Conservation (phyloP, 140 eudicot species). For the Oenanthe javanica region DNA sequence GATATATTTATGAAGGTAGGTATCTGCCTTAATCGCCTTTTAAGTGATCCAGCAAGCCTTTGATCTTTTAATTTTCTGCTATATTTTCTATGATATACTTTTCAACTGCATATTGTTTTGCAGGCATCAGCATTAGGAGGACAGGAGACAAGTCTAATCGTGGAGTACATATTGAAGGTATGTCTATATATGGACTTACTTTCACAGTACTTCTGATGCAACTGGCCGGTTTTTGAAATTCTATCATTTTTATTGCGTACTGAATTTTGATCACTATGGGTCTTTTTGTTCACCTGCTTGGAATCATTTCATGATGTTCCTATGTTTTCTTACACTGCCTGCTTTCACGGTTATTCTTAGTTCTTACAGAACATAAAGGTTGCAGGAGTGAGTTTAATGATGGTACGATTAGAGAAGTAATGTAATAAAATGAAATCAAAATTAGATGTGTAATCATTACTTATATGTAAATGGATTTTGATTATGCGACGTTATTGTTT, state of each 20-base stretch:
- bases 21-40: not conserved
- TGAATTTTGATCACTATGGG: not conserved
- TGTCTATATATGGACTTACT: conserved; percentile 5
- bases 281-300: not conserved
- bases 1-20: conserved; percentile 88
- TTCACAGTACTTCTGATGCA: conserved; percentile 3
- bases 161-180: conserved; percentile 94
- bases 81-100: not conserved
- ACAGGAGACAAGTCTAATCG: conserved; percentile 67
- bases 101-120: not conserved
- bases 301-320: not conserved
- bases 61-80: not conserved
- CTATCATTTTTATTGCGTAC: not conserved
- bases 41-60: not conserved
- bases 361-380: not conserved
- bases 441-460: not conserved
- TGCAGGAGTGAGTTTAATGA: not conserved
- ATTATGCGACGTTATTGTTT: not conserved
- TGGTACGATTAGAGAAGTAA: not conserved
- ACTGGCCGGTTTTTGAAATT: not conserved
- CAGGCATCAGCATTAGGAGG: conserved; percentile 91
- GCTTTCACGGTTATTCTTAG: not conserved
- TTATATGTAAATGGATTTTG: not conserved
- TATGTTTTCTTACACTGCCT: not conserved
- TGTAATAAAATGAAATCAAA: not conserved